Percentiles rank a stretch among this genome's conserved stretches.
phyloP scores from a whole-genome alignment of 345 rosid species.

The Bretschneidera sinensis region DNA sequence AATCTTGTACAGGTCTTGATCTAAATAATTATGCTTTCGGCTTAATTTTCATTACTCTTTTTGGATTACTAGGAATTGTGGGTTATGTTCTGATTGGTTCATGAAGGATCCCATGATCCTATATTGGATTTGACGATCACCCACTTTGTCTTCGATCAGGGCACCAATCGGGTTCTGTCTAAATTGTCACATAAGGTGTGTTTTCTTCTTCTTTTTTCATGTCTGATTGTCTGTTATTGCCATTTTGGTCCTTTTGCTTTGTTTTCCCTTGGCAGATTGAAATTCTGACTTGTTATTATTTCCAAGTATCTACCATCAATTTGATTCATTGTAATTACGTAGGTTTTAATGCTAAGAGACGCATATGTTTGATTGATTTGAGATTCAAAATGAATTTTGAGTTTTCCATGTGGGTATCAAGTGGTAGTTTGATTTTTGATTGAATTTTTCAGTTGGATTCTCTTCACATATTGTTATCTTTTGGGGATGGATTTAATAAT shows the following conservation, averaged over 20 bases:
- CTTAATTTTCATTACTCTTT: slow-evolving; percentile 16
- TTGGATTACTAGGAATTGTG: slow-evolving; percentile 25
- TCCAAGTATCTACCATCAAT: background rate
- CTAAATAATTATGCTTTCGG: slow-evolving; percentile 13
- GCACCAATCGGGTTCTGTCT: slow-evolving; percentile 57
- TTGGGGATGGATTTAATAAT: slow-evolving; percentile 25
- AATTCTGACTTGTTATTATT: background rate
- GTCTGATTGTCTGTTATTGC: slow-evolving; percentile 22
- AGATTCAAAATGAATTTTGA: slow-evolving; percentile 20
- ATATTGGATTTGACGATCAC: slow-evolving; percentile 49
- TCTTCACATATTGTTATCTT: slow-evolving; percentile 3
- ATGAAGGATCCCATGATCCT: slow-evolving; percentile 52
- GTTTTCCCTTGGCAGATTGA: background rate
- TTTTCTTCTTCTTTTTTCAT: slow-evolving; percentile 15
- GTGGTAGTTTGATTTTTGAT: slow-evolving; percentile 8
- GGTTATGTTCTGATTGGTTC: slow-evolving; percentile 34
- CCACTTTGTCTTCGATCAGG: slow-evolving; percentile 41
- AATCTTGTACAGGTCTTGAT: slow-evolving; percentile 24
- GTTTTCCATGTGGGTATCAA: slow-evolving; percentile 11
- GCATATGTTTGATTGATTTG: slow-evolving; percentile 2
- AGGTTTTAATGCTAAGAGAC: slow-evolving; percentile 11
- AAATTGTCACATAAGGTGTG: slow-evolving; percentile 37
- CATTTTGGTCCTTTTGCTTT: slow-evolving; percentile 28
- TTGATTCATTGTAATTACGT: background rate
- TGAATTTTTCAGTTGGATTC: slow-evolving; percentile 14